Base-by-base conservation (phyloP, 805 yeast genomes). In the Candida tallmaniae region DNA sequence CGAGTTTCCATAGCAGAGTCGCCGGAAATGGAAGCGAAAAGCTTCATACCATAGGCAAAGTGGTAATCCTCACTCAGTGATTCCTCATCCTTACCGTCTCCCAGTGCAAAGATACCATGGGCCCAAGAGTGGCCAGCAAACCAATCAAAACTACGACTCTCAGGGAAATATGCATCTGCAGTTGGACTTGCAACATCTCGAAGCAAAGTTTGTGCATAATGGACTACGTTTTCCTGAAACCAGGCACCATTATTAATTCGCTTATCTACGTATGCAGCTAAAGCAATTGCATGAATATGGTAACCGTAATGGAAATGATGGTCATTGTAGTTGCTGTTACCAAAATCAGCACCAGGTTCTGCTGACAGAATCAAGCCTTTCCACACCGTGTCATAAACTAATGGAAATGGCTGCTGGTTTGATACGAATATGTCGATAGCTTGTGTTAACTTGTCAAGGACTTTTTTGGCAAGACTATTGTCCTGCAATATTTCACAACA, bases 61-160 rank as follows among this genome's bases (percentile, higher is more conserved):
- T 83, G 82, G 42, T 80, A 80, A 53, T 83, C 89, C 52, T 83
- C 89, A 9, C 84, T 76, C 14, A 78, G 72, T 0, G 84, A 77
- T 55, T 83, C 89, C 53, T 83, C 78, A 54, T 82, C 84, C 45
- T 79, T 79, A 19, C 90, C 89, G 55, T 83, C 89, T 6, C 83
- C 84, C 41, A 79, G 69, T 22, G 75, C 70, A 47, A 74, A 78
- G 13, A 82, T 64, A 2, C 90, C 89, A 49, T 78, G 79, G 1
- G 89, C 90, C 76, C 82, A 81, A 0, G 88, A 80, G 51, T 83
- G 89, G 1, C 90, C 90, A 47, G 73, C 73, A 51, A 61, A 83
- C 85, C 85, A 83, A 51, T 80, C 86, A 57, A 81, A 82, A 6
- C 77, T 68, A 49, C 89, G 68, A 29, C 67, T 79, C 12, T 74